These are phyloP conservation scores for Globisporangium irregulare DNA, from an alignment of 352 stramenopile genomes.

Conservation along the genomic window DNA sequence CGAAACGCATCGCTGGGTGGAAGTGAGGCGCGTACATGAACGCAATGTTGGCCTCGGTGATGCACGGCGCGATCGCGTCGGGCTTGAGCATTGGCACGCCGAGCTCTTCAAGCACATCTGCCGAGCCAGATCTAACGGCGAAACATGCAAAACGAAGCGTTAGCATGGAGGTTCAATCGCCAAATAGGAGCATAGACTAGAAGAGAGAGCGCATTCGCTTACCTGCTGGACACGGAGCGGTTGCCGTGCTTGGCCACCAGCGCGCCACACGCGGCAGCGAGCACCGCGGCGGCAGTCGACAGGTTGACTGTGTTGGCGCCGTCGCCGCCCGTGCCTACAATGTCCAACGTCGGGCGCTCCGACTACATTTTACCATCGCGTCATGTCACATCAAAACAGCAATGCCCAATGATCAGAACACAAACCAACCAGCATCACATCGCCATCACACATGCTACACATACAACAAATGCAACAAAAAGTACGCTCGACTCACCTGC, in stretches of 20 bases:
- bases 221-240: constrained; percentile 93
- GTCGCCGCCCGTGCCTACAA: constrained; percentile 98
- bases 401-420: neutral
- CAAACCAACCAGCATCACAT: constrained; percentile 6
- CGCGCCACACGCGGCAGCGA: constrained; percentile 93
- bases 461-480: neutral
- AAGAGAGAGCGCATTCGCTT: neutral
- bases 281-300: constrained; percentile 93
- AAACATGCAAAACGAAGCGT: neutral
- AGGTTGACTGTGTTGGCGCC: constrained; percentile 99
- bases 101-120: constrained; percentile 96
- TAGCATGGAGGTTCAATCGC: neutral
- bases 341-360: constrained; percentile 92
- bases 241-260: constrained; percentile 97
- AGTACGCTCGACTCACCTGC: constrained; percentile 20
- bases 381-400: constrained; percentile 3
- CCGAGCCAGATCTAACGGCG: constrained; percentile 82
- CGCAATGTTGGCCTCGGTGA: constrained; percentile 90
- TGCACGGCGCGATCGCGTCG: constrained; percentile 89
- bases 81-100: constrained; percentile 95
- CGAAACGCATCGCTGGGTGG: constrained; percentile 95
- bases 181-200: neutral
- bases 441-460: neutral
- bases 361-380: constrained; percentile 20
- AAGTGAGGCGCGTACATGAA: constrained; percentile 98